Evolutionary conservation across 495 filamentous ascomycete genomes (phyloP), one percentile per base, ranked within the genome.

Genomic region (Usnea hakonensis): DNA sequence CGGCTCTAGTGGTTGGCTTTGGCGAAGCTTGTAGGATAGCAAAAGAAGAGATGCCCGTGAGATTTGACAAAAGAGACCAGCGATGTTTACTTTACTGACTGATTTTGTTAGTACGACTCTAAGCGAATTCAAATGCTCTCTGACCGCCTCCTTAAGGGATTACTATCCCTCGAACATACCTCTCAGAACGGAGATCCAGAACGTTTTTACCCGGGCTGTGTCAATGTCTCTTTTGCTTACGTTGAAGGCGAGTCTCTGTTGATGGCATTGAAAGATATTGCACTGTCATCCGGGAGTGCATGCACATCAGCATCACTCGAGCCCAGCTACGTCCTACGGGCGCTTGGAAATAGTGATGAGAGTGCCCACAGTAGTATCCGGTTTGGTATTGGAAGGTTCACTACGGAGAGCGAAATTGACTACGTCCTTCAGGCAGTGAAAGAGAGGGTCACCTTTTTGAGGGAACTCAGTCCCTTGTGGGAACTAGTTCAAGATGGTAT

Each of bases 191-290:
- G 94, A 56, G 90, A 93, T 72, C 82, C 86, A 0, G 73, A 87
- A 7, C 80, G 81, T 62, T 91, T 90, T 76, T 98, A 97, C 74
- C 91, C 95, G 16, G 94, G 94, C 67, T 98, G 95, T 72, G 93
- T 98, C 61, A 98, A 98, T 72, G 85, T 98, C 46, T 98, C 94
- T 7, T 98, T 98, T 69, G 94, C 94, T 46, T 98, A 97, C 71
- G 89, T 98, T 21, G 94, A 98, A 75, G 94, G 94, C 60, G 94
- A 98, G 73, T 97, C 93, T 7, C 87, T 98, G 6, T 82, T 98
- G 60, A 98, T 98, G 94, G 94, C 94, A 2, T 78, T 98, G 58
- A 97, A 97, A 75, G 95, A 98, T 70, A 95, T 98, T 77, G 94
- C 94, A 0, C 79, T 98, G 19, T 97, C 94, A 43, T 97, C 95